Evolutionary conservation across 805 yeast species (phyloP).

Genomic region (Cyberlindnera sargentensis): DNA sequence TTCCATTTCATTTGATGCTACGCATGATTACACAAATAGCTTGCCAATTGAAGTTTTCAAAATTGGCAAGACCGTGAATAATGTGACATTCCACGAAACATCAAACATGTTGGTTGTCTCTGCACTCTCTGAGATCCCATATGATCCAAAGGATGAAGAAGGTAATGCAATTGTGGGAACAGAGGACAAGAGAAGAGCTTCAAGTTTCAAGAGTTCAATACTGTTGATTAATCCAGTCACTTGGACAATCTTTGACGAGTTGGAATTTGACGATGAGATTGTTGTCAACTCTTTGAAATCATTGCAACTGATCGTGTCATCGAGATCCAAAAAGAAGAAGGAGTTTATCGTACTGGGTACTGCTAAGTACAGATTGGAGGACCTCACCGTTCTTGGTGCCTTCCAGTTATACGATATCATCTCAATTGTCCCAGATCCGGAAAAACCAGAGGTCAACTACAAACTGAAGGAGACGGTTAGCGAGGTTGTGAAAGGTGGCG

Average conservation of each 20-base stretch:
- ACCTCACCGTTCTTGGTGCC: slow-evolving; percentile 70
- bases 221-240: slow-evolving; percentile 59
- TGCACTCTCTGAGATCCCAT: slow-evolving; percentile 51
- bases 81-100: slow-evolving; percentile 61
- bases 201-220: slow-evolving; percentile 51
- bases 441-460: slow-evolving; percentile 73
- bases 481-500: slow-evolving; percentile 81
- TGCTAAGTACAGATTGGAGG: slow-evolving; percentile 70
- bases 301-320: slow-evolving; percentile 30
- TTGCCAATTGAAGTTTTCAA: slow-evolving; percentile 48
- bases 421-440: slow-evolving; percentile 85
- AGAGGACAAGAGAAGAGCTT: slow-evolving; percentile 46
- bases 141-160: slow-evolving; percentile 67
- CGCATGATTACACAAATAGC: slow-evolving; percentile 49
- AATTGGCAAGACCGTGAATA: slow-evolving; percentile 57
- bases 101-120: slow-evolving; percentile 59
- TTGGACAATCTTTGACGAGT: slow-evolving; percentile 70
- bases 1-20: slow-evolving; percentile 26
- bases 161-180: slow-evolving; percentile 55
- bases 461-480: slow-evolving; percentile 65
- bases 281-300: slow-evolving; percentile 34
- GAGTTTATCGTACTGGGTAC: slow-evolving; percentile 78
- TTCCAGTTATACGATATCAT: slow-evolving; percentile 69
- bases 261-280: slow-evolving; percentile 63
- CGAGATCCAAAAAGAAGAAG: slow-evolving; percentile 37